Evolutionary conservation across 2,329 filamentous ascomycete species (phyloP).

Genomic region (Neobulgaria alba): DNA sequence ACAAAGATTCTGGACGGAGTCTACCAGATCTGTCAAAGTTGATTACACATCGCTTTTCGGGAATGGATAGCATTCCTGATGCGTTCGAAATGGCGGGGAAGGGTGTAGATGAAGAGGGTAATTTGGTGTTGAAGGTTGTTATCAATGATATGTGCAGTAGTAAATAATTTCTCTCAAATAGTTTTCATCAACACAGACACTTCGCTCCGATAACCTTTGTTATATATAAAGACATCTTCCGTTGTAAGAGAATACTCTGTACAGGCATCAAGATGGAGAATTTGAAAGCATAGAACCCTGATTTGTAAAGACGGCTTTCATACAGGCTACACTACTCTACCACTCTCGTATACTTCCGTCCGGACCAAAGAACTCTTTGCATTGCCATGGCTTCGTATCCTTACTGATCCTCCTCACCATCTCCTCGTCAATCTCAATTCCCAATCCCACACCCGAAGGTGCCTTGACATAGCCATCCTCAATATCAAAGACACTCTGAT

Average conservation of each 20-base stretch:
- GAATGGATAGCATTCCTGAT: slow-evolving; percentile 73
- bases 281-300: too few species aligned
- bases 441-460: slow-evolving; percentile 51
- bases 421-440: slow-evolving; percentile 65
- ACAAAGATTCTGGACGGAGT: slow-evolving; percentile 21
- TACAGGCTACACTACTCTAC: too few species aligned
- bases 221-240: too few species aligned
- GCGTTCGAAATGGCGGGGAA: slow-evolving; percentile 85
- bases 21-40: slow-evolving; percentile 70
- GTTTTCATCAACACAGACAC: too few species aligned
- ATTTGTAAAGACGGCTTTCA: too few species aligned
- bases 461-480: slow-evolving; percentile 56
- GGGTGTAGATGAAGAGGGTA: slow-evolving; percentile 27
- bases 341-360: slow-evolving; percentile 61
- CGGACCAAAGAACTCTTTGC: slow-evolving; percentile 57
- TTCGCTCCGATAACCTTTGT: too few species aligned
- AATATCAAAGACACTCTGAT: slow-evolving; percentile 57
- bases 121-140: slow-evolving; percentile 28
- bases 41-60: slow-evolving; percentile 73
- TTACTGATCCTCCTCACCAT: slow-evolving; percentile 50
- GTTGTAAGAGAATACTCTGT: too few species aligned
- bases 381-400: slow-evolving; percentile 54
- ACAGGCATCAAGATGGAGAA: too few species aligned
- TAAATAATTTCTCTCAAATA: too few species aligned
- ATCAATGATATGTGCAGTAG: too few species aligned